These are phyloP conservation scores for Gracilaria gracilis DNA, from an alignment of 23 red algal genomes.

Conservation along the genomic window DNA sequence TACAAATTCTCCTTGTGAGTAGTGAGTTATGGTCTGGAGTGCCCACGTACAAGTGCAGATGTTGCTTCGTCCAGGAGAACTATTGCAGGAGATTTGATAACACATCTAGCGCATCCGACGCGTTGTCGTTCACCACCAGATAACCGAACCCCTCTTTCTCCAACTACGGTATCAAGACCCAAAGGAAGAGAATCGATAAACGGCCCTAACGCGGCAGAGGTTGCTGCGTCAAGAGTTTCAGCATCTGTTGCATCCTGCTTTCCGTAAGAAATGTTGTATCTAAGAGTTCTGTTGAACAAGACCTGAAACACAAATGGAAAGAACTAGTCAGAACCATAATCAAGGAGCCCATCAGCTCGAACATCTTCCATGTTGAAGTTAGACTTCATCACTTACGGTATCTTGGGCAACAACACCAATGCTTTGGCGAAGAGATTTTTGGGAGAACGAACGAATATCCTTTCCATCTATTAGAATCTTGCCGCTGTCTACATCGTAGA, in stretches of 20 bases:
- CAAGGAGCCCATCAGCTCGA: background rate
- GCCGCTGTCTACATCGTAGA: constrained; percentile 90
- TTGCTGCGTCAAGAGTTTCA: constrained; percentile 71
- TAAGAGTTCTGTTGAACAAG: constrained; percentile 87
- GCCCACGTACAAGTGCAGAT: constrained; percentile 69
- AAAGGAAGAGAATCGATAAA: constrained; percentile 82
- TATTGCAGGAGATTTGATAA: constrained; percentile 83
- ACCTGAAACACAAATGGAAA: constrained; percentile 56
- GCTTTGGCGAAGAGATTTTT: constrained; percentile 51
- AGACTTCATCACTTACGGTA: constrained; percentile 51
- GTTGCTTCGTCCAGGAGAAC: constrained; percentile 93
- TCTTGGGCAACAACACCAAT: constrained; percentile 88
- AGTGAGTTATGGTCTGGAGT: background rate
- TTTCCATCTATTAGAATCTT: constrained; percentile 87
- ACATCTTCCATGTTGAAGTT: background rate
- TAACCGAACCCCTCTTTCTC: constrained; percentile 81
- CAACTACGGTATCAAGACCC: constrained; percentile 92
- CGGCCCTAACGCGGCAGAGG: constrained; percentile 67
- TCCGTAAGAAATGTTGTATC: constrained; percentile 94
- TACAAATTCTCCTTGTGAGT: background rate
- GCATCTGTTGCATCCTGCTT: constrained; percentile 61
- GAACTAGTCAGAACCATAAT: background rate
- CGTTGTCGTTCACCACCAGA: constrained; percentile 96
- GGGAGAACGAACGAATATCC: constrained; percentile 68
- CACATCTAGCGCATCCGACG: constrained; percentile 81